Evolutionary conservation across 2,329 filamentous ascomycete genomes (phyloP).

Genomic region (Bipolaris zeicola): DNA sequence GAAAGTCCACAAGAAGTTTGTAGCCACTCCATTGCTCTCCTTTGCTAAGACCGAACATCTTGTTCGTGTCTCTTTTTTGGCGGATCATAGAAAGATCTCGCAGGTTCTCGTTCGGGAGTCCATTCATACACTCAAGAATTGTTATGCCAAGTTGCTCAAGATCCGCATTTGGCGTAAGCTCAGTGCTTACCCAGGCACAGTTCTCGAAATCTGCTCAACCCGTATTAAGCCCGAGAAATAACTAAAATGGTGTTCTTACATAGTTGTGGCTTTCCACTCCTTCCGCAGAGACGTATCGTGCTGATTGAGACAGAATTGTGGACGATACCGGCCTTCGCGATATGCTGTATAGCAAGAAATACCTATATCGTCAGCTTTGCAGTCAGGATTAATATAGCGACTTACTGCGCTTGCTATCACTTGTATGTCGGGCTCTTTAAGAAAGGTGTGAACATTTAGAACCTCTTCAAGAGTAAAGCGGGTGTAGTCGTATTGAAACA

Average conservation of each 20-base stretch:
- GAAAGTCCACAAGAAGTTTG: conserved; percentile 4
- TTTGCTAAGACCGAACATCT: too few species aligned
- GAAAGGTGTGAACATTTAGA: background rate
- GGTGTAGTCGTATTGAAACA: conserved; percentile 3
- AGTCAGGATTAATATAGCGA: background rate
- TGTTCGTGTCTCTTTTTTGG: background rate
- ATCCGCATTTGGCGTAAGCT: background rate
- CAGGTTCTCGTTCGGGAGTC: background rate
- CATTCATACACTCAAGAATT: conserved; percentile 4
- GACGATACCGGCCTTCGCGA: background rate
- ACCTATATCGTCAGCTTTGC: background rate
- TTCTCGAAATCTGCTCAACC: background rate
- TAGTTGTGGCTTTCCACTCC: background rate
- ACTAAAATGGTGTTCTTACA: background rate
- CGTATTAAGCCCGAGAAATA: background rate
- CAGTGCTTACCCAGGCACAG: background rate
- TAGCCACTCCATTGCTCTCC: background rate
- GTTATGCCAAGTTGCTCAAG: background rate
- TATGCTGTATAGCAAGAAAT: conserved; percentile 1
- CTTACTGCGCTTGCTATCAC: conserved; percentile 3
- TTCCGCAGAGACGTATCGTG: background rate
- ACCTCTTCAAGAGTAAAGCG: conserved; percentile 2
- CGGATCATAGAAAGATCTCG: background rate
- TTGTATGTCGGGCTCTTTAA: background rate
- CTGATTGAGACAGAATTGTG: conserved; percentile 1